A percentile compares a stretch with the other conserved stretches of the same genome.
These are phyloP conservation scores for Coemansia sp. DNA, from an alignment of 192 early-diverging fungal genomes.

Conservation along the genomic window DNA sequence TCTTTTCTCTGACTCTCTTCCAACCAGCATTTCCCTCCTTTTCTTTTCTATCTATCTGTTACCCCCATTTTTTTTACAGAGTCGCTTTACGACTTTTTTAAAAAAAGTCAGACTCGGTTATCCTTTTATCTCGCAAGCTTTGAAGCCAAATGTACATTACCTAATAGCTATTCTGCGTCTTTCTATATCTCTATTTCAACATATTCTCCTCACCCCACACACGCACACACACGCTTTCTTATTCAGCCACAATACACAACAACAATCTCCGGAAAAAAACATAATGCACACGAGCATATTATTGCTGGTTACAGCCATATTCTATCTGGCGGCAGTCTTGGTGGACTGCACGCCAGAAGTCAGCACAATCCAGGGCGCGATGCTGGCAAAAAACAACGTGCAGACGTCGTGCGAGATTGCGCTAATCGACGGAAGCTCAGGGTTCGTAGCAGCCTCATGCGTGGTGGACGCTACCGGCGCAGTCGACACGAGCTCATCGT, in stretches of 20 bases:
- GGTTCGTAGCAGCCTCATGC: constrained; percentile 38
- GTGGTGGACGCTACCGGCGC: constrained; percentile 16
- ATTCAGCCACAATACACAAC: too few species aligned
- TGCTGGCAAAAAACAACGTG: constrained; percentile 33
- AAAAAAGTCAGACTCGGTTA: background rate
- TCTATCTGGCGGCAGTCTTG: background rate
- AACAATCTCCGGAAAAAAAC: too few species aligned
- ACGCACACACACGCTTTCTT: too few species aligned
- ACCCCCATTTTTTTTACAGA: background rate
- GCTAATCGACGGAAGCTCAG: constrained; percentile 34
- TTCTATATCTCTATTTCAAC: background rate
- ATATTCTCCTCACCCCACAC: background rate
- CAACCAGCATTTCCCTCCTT: background rate
- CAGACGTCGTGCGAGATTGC: constrained; percentile 42
- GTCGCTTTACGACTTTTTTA: background rate
- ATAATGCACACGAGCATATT: background rate
- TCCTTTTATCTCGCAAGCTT: background rate
- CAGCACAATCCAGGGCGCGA: background rate
- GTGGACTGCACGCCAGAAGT: background rate
- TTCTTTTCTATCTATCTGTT: background rate
- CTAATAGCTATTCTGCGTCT: too few species aligned
- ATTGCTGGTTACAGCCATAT: background rate
- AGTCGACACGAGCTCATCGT: constrained; percentile 4
- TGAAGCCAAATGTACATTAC: background rate
- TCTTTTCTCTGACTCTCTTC: background rate